These are phyloP conservation scores for Pisolithus orientalis DNA, from an alignment of 768 basidiomycete species.

Conservation along the genomic window DNA sequence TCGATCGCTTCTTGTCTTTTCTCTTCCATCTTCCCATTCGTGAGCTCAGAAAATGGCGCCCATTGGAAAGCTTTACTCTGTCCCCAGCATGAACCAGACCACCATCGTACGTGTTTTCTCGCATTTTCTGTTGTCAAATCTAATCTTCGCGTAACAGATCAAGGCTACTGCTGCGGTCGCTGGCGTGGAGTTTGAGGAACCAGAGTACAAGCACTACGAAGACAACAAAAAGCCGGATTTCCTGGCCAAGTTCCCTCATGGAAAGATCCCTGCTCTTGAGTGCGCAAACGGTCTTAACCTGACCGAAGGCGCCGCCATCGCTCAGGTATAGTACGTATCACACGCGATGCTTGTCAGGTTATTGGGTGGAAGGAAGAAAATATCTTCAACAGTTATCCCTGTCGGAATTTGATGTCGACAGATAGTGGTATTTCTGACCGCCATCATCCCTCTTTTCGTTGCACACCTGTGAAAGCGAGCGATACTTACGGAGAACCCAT, in stretches of 20 bases:
- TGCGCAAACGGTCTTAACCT: slow-evolving; percentile 70
- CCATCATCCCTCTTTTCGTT: neutral
- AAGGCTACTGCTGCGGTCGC: slow-evolving; percentile 53
- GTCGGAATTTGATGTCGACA: slow-evolving; percentile 63
- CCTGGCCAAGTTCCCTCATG: slow-evolving; percentile 67
- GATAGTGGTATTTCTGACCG: slow-evolving; percentile 13
- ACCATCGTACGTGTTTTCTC: slow-evolving; percentile 35
- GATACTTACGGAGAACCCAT: neutral
- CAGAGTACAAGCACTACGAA: slow-evolving; percentile 51
- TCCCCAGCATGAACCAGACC: slow-evolving; percentile 34
- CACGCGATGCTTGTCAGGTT: slow-evolving; percentile 3
- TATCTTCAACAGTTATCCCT: slow-evolving; percentile 62
- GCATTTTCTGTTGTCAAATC: slow-evolving; percentile 3
- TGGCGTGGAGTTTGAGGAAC: slow-evolving; percentile 50
- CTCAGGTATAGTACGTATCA: slow-evolving; percentile 77
- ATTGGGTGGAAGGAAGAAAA: slow-evolving; percentile 19
- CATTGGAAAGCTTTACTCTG: slow-evolving; percentile 59
- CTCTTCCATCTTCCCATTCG: slow-evolving; percentile 16
- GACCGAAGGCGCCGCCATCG: slow-evolving; percentile 74
- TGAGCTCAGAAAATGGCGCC: slow-evolving; percentile 42
- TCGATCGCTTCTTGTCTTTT: slow-evolving; percentile 2
- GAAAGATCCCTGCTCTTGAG: slow-evolving; percentile 84
- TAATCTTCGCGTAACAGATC: slow-evolving; percentile 30
- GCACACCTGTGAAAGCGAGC: neutral
- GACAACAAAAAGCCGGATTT: slow-evolving; percentile 70